Conservation (phyloP, 805 yeast species). For the Kuraishia borneana region DNA sequence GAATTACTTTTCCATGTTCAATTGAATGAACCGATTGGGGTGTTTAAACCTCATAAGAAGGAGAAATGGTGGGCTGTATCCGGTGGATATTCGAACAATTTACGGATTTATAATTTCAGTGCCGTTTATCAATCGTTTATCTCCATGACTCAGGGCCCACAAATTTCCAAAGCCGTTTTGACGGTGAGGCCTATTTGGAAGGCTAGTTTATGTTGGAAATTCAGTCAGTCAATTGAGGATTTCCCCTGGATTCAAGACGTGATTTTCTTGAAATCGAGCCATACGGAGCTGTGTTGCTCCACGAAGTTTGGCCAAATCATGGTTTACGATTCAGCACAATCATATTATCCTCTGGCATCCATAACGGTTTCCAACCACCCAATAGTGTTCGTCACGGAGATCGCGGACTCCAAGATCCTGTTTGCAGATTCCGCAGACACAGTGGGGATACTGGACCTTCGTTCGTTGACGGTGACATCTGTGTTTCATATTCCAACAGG, state of each 20-base stretch:
- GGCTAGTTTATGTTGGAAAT: constrained; percentile 6
- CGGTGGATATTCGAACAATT: constrained; percentile 7
- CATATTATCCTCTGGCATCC: constrained; percentile 11
- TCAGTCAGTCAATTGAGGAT: constrained; percentile 6
- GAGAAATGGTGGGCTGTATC: constrained; percentile 5
- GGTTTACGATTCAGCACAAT: constrained; percentile 12
- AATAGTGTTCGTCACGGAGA: constrained; percentile 6
- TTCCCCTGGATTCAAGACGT: constrained; percentile 18
- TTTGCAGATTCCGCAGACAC: constrained; percentile 15
- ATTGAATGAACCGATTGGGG: constrained; percentile 5
- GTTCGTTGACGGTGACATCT: constrained; percentile 8
- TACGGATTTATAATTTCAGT: constrained; percentile 4
- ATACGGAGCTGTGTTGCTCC: constrained; percentile 6
- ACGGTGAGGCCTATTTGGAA: constrained; percentile 12
- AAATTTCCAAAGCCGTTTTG: constrained; percentile 9
- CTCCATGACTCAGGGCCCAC: constrained; percentile 5
- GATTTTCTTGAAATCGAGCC: constrained; percentile 4
- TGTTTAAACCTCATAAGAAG: constrained; percentile 4
- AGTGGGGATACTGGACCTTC: constrained; percentile 13
- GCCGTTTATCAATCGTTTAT: constrained; percentile 3
- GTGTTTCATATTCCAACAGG: constrained; percentile 13
- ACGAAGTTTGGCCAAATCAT: constrained; percentile 16
- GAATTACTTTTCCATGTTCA: neutral
- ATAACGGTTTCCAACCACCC: constrained; percentile 15
- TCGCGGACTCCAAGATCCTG: constrained; percentile 7